phyloP scores from a whole-genome alignment of 1,284 basidiomycete genomes.

The Bothia castanella region DNA sequence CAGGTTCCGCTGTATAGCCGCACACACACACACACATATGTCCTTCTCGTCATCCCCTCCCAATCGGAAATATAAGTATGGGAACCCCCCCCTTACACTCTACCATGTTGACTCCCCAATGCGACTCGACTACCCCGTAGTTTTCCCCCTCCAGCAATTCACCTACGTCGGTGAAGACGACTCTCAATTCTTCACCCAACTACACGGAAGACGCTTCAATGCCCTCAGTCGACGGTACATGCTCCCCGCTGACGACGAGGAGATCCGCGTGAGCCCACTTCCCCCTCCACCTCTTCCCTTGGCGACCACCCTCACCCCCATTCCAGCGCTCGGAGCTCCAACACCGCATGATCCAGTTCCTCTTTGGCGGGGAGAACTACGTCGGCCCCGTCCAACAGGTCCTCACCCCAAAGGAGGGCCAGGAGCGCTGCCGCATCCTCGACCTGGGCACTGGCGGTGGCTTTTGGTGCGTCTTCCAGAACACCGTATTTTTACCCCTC shows the following conservation, averaged over 20 bases:
- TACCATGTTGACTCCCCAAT: constrained; percentile 26
- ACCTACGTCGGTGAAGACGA: constrained; percentile 42
- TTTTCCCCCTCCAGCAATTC: constrained; percentile 36
- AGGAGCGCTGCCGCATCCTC: constrained; percentile 43
- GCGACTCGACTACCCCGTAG: constrained; percentile 33
- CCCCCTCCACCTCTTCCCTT: background rate
- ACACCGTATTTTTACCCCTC: constrained; percentile 9
- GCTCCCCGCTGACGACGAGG: constrained; percentile 59
- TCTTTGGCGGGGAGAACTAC: constrained; percentile 59
- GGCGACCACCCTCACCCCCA: constrained; percentile 6
- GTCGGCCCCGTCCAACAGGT: constrained; percentile 57
- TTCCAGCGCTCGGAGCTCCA: constrained; percentile 55
- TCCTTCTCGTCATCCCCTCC: constrained; percentile 35
- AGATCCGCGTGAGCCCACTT: constrained; percentile 45
- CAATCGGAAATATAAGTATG: constrained; percentile 31
- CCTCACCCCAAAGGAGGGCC: constrained; percentile 34
- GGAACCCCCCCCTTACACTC: constrained; percentile 5
- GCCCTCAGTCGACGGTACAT: constrained; percentile 50
- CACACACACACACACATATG: constrained; percentile 24
- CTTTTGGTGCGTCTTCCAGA: constrained; percentile 41
- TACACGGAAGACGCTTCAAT: constrained; percentile 49
- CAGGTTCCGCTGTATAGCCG: constrained; percentile 36
- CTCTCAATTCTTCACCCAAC: constrained; percentile 46
- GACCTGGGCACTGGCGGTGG: constrained; percentile 67
- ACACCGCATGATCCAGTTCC: constrained; percentile 60